Percentiles rank a stretch among this genome's conserved stretches.
Evolutionary conservation across 192 early-diverging fungal species (phyloP).

Genomic region (Dissophora ornata): DNA sequence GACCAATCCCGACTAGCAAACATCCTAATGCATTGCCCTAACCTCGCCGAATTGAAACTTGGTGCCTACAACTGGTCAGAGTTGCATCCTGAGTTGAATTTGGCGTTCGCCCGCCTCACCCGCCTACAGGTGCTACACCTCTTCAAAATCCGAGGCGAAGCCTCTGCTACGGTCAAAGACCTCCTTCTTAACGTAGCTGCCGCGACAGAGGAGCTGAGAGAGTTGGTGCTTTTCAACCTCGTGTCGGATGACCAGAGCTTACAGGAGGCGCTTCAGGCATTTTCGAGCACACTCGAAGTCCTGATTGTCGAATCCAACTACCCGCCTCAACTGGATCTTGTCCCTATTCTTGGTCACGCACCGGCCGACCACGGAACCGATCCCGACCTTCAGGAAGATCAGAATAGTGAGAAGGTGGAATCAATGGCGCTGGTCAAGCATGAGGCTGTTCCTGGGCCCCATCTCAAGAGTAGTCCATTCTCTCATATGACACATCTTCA

Average conservation of each 20-base stretch:
- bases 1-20: constrained; percentile 1
- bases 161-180: not conserved
- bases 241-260: too few species aligned
- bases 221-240: not conserved
- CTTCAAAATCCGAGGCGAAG: not conserved
- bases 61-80: not conserved
- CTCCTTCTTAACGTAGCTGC: not conserved
- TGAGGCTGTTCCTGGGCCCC: too few species aligned
- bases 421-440: too few species aligned
- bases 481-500: not conserved
- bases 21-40: not conserved
- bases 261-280: not conserved
- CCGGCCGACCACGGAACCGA: not conserved
- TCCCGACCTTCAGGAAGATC: not conserved
- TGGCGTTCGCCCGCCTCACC: not conserved
- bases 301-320: not conserved
- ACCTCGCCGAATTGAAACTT: not conserved
- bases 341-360: not conserved
- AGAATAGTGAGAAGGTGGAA: too few species aligned
- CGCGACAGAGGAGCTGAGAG: not conserved
- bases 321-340: not conserved
- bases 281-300: constrained; percentile 2
- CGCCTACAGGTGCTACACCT: constrained; percentile 1
- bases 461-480: not conserved
- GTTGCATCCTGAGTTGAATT: not conserved